These are phyloP conservation scores for Diaporthe sp. DNA, from an alignment of 2,329 filamentous ascomycete genomes.

Conservation along the genomic window DNA sequence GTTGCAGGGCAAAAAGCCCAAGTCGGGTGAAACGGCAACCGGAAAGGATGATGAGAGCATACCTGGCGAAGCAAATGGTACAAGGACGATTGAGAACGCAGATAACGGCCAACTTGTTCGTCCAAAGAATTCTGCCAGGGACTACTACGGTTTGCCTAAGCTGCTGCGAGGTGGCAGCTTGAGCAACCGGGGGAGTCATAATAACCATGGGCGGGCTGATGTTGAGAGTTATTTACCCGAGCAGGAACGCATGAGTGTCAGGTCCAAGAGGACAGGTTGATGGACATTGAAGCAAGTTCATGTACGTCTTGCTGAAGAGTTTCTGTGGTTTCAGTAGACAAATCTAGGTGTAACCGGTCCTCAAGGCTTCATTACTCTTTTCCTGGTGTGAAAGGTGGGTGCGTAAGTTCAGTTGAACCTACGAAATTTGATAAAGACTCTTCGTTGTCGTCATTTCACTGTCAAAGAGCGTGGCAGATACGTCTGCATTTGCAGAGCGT, in stretches of 20 bases:
- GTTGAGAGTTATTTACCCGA: background rate
- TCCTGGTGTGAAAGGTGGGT: background rate
- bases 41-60: background rate
- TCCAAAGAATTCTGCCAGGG: background rate
- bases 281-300: background rate
- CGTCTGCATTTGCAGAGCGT: background rate
- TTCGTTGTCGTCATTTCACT: background rate
- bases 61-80: background rate
- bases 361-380: background rate
- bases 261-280: background rate
- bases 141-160: background rate
- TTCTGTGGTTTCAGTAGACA: no score
- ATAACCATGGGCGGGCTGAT: no score
- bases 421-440: background rate
- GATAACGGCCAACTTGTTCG: no score
- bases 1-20: no score
- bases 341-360: background rate
- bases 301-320: background rate
- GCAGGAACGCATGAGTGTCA: background rate
- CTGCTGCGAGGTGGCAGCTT: background rate
- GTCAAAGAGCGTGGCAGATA: background rate
- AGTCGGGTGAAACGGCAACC: background rate
- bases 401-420: background rate
- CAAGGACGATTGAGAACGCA: no score
- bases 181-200: background rate